Conservation (phyloP, 2,329 filamentous ascomycete species). For the Fusarium ramigenum region DNA sequence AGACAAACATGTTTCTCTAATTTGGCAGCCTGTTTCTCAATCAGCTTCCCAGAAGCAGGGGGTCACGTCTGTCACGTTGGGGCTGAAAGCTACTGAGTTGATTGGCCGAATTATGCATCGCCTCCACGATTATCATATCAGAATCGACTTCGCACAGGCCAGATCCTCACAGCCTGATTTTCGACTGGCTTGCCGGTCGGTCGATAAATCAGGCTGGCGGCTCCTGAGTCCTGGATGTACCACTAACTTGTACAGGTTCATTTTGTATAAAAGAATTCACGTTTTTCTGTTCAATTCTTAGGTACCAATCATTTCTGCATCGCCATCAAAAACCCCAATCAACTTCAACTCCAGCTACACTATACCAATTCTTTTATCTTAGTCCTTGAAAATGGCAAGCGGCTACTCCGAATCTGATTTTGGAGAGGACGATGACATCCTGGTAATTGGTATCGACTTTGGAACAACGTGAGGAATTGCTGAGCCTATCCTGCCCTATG, state of each 20-base stretch:
- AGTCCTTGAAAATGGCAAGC: not conserved
- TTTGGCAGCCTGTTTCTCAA: not conserved
- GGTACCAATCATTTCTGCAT: not conserved
- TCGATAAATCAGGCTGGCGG: not conserved
- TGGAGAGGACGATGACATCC: not conserved
- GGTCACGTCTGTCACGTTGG: not conserved
- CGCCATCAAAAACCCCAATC: not conserved
- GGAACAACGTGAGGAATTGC: not conserved
- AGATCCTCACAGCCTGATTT: not conserved
- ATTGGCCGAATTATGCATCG: not conserved
- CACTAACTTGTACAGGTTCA: not conserved
- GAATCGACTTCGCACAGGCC: not conserved
- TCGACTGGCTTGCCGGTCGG: too few species aligned
- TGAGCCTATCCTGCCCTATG: fast-evolving
- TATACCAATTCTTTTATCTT: not conserved
- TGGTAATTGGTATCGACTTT: not conserved
- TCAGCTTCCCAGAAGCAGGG: not conserved
- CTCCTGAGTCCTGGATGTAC: not conserved
- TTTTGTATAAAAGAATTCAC: not conserved
- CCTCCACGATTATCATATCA: not conserved
- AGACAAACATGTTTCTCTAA: not conserved
- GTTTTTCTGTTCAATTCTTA: not conserved
- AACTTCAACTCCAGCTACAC: not conserved
- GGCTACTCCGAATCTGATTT: not conserved
- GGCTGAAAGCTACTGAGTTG: not conserved